phyloP scores from a whole-genome alignment of 495 filamentous ascomycete genomes.

The Aspergillus bertholletiae region DNA sequence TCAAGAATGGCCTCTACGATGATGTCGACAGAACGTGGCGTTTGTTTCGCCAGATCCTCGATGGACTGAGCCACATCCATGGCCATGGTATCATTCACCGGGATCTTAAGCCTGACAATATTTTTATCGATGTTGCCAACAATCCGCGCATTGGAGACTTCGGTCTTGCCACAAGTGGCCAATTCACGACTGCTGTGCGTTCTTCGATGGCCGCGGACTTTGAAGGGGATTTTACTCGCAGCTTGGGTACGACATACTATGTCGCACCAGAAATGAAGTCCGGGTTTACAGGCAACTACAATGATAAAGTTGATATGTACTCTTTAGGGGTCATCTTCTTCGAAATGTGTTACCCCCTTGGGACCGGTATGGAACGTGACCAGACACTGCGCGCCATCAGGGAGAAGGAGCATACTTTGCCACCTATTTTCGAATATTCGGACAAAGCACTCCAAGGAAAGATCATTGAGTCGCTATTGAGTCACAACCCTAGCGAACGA shows the following conservation, averaged over 20 bases:
- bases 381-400: slow-evolving; percentile 68
- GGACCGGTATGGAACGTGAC: slow-evolving; percentile 85
- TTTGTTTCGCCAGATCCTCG: slow-evolving; percentile 84
- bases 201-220: slow-evolving; percentile 43
- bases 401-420: slow-evolving; percentile 63
- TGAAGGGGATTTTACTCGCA: slow-evolving; percentile 67
- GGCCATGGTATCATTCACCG: slow-evolving; percentile 89
- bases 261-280: slow-evolving; percentile 89
- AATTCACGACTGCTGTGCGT: slow-evolving; percentile 55
- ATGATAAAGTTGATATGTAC: slow-evolving; percentile 97
- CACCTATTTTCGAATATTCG: slow-evolving; percentile 67
- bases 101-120: slow-evolving; percentile 96
- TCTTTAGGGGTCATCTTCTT: slow-evolving; percentile 97
- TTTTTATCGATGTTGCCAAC: slow-evolving; percentile 87
- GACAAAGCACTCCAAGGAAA: slow-evolving; percentile 70
- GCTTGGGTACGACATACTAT: slow-evolving; percentile 92
- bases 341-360: slow-evolving; percentile 86
- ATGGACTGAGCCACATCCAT: slow-evolving; percentile 89
- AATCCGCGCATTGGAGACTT: slow-evolving; percentile 97
- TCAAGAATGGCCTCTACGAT: slow-evolving; percentile 68
- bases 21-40: slow-evolving; percentile 80
- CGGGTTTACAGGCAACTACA: slow-evolving; percentile 67
- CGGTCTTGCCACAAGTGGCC: slow-evolving; percentile 86
- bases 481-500: slow-evolving; percentile 72
- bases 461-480: slow-evolving; percentile 77